Conservation (phyloP, 2,329 filamentous ascomycete genomes). For the Penicillium sclerotiorum region DNA sequence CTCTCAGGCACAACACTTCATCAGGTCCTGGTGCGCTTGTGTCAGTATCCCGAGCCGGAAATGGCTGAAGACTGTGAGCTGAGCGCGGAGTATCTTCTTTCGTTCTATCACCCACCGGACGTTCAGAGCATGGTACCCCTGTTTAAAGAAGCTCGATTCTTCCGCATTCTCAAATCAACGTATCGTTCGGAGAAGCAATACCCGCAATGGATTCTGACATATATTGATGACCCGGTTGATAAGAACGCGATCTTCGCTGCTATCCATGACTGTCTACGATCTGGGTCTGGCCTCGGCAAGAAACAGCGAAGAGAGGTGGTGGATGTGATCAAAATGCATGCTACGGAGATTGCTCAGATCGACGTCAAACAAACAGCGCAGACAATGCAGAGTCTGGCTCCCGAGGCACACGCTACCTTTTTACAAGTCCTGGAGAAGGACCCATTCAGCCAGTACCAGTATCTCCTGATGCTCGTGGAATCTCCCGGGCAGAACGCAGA, state of each 20-base stretch:
- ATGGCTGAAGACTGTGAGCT: conserved; percentile 92
- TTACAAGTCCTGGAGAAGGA: conserved; percentile 64
- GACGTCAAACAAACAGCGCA: conserved; percentile 67
- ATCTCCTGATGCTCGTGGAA: conserved; percentile 76
- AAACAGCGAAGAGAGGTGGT: conserved; percentile 76
- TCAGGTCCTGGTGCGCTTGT: conserved; percentile 77
- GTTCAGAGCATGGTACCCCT: conserved; percentile 73
- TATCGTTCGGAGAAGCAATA: conserved; percentile 81
- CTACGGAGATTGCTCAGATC: conserved; percentile 67
- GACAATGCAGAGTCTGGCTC: conserved; percentile 63
- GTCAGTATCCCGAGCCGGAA: conserved; percentile 77
- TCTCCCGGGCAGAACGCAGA: conserved; percentile 49
- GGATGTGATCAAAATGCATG: conserved; percentile 65
- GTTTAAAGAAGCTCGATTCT: conserved; percentile 80
- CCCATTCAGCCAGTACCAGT: conserved; percentile 70
- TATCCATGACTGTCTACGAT: conserved; percentile 72
- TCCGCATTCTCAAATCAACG: conserved; percentile 85
- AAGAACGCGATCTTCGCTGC: conserved; percentile 76
- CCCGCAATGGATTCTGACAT: conserved; percentile 73
- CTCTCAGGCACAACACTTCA: conserved; percentile 85
- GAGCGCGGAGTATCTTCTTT: conserved; percentile 94
- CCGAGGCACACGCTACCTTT: conserved; percentile 67
- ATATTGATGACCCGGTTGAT: conserved; percentile 82
- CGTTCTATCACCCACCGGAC: conserved; percentile 88
- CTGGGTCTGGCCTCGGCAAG: conserved; percentile 63